Percentiles rank a stretch among this genome's conserved stretches.
Conservation (phyloP, 208 protist species). For the Acanthamoeba royreba region DNA sequence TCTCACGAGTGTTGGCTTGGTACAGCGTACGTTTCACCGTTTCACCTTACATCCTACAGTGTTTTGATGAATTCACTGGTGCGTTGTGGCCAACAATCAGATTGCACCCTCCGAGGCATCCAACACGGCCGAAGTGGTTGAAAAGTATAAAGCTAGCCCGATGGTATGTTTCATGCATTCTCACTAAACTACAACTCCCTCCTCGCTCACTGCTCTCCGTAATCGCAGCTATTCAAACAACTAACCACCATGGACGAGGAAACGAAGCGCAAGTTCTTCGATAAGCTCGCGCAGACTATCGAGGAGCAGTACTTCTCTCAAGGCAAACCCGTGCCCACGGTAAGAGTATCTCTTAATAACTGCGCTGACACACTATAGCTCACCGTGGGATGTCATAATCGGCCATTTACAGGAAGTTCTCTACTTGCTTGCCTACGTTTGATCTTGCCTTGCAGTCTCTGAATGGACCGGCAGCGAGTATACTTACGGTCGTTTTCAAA, state of each 20-base stretch:
- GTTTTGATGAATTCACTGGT: neutral
- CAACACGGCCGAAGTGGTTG: neutral
- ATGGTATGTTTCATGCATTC: neutral
- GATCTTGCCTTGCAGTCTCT: too few species aligned
- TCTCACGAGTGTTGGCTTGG: neutral
- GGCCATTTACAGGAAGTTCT: neutral
- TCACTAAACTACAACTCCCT: neutral
- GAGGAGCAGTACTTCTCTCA: neutral
- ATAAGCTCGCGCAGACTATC: neutral
- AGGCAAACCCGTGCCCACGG: neutral
- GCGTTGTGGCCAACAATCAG: neutral
- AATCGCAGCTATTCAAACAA: neutral
- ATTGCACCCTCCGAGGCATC: neutral
- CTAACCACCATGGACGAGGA: neutral
- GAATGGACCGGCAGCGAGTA: too few species aligned
- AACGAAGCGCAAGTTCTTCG: neutral
- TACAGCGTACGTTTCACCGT: constrained; percentile 11
- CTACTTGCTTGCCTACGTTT: neutral
- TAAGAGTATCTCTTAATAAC: too few species aligned
- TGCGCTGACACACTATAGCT: neutral
- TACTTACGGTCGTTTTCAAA: too few species aligned
- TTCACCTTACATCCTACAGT: neutral
- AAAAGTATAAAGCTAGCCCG: neutral
- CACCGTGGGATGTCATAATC: neutral
- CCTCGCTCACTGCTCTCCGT: neutral